Base-by-base conservation (phyloP, 306 rosid genomes). In the Malus sylvestris region DNA sequence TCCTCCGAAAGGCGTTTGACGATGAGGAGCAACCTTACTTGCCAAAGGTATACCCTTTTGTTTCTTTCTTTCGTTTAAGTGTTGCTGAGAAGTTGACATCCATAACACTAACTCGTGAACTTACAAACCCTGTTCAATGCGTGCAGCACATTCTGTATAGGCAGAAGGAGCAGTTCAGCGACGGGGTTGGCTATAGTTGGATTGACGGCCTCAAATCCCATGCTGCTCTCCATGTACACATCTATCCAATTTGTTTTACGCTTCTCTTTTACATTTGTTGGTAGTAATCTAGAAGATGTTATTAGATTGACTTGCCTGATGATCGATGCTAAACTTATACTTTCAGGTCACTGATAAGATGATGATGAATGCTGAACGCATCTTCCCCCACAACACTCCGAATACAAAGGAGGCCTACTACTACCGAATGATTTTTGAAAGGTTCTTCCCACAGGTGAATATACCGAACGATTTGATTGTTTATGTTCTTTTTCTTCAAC, bases 181-280 rank as follows among this genome's bases (percentile, higher is more conserved):
- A 96, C 76, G 98, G 99, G 11, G 99, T 96, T 35, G 99, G 99
- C 53, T 96, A 96, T 69, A 88, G 98, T 44, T 96, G 99, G 99
- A 96, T 96, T 67, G 98, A 96, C 81, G 99, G 97, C 79, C 93
- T 96, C 61, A 96, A 92, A 83, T 88, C 82, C 1, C 98, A 96
- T 83, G 93, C 98, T 79, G 93, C 87, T 73, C 85, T 75, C 81
- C 97, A 96, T 86, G 99, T 96, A 88, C 46, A 74, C 49, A 51
- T 53, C 18, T 51, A 30, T 68, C 25, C 57, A 25, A 32, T 44
- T 22, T 12, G 79, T 59, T 57, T 33, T 52, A 16, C 22, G 44
- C n/a, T 30, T 52, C 20, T 49, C 55, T 49, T 15, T 15, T 51
- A 42, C 55, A 2, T 52, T 25, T 15, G 20, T 25, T 55, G n/a